Evolutionary conservation across 257 asterid genomes (phyloP), one percentile per base, ranked within the genome.

Genomic region (Gardenia jasminoides): DNA sequence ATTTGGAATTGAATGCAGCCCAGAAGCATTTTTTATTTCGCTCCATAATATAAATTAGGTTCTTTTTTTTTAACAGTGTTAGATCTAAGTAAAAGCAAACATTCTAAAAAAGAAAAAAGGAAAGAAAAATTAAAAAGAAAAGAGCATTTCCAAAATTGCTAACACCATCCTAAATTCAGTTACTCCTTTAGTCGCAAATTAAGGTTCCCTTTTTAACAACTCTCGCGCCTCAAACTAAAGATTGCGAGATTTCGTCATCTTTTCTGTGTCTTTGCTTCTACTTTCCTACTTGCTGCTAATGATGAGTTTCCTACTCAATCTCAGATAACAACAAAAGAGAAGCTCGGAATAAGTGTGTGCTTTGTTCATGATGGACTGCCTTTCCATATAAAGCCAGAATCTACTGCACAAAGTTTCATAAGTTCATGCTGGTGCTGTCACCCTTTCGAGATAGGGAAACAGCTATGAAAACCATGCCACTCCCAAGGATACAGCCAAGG

Each of bases 261-360:
- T 64, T 68, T 79, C 4, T 10, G 17, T n/a, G 65, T 10, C 46
- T 8, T 74, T 74, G 43, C 33, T 9, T 31, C 19, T 76, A 10
- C 77, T 66, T 61, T 44, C 48, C 58, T 61, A 33, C 77, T 20
- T 24, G 61, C 19, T 30, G 20, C 24, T 66, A 82, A 68, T 78
- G 78, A 82, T 74, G 81, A 79, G 41, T 36, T 74, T 13, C 67
- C 15, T 22, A 30, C 66, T 58, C 76, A 44, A 44, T 20, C 13
- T 41, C 69, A 56, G 67, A 69, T 26, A 70, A 46, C 65, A 75
- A 75, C 79, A 71, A 71, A 75, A 72, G 17, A n/a, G 9, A 72
- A 72, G 67, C 78, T 69, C 74, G 5, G 54, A 36, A 39, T 79
- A 72, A 54, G 17, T 65, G 72, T 15, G 47, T 56, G 15, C 78